phyloP scores from a whole-genome alignment of 1,284 basidiomycete genomes.

The Malassezia furfur region DNA sequence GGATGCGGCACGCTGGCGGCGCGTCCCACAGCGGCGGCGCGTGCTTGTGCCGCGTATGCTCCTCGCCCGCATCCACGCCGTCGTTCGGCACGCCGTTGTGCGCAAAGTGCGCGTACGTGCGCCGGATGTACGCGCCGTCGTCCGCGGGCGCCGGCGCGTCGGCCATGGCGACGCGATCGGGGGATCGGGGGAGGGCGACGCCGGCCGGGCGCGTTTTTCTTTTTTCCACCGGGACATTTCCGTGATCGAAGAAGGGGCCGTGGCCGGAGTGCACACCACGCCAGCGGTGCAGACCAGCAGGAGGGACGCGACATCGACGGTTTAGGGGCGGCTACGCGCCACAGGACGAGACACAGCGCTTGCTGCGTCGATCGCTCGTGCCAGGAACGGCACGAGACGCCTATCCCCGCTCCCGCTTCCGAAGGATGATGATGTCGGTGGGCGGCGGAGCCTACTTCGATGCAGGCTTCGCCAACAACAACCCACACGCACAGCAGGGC shows the following conservation, averaged over 20 bases:
- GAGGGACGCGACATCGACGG: too few relatives aligned
- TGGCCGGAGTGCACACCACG: too few relatives aligned
- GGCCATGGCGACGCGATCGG: neutral
- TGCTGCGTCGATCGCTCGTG: too few relatives aligned
- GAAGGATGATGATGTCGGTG: neutral
- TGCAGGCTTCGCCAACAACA: neutral
- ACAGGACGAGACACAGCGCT: neutral
- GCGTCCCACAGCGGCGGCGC: slow-evolving; percentile 29
- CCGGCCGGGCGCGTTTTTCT: neutral
- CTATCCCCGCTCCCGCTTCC: neutral
- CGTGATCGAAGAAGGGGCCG: too few relatives aligned
- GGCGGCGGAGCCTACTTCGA: slow-evolving; percentile 4
- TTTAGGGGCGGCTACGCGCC: neutral
- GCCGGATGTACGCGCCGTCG: slow-evolving; percentile 30
- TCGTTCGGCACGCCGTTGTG: slow-evolving; percentile 31
- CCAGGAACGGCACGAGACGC: neutral
- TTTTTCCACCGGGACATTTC: neutral
- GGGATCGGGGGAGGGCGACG: neutral
- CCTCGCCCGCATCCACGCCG: slow-evolving; percentile 36
- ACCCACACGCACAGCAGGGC: neutral
- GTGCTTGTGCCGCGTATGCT: slow-evolving; percentile 36
- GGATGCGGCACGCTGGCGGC: slow-evolving; percentile 1
- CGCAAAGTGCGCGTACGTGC: slow-evolving; percentile 39
- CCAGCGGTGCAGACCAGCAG: too few relatives aligned
- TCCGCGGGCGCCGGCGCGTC: neutral